Percentiles rank a stretch among this genome's conserved stretches.
These are phyloP conservation scores for Lactarius hatsudake DNA, from an alignment of 768 basidiomycete genomes.

Conservation along the genomic window DNA sequence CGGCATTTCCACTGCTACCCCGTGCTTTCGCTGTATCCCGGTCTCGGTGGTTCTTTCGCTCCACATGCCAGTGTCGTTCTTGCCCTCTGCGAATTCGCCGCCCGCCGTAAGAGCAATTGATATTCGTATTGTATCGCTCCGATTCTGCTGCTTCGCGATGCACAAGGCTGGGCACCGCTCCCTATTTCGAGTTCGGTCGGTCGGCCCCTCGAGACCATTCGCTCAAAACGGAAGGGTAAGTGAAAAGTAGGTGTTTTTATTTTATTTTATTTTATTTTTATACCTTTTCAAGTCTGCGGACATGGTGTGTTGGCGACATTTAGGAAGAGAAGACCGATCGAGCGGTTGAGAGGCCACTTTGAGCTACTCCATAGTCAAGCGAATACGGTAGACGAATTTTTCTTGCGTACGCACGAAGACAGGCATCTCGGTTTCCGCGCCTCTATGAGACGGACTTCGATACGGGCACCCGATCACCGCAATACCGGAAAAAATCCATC, in stretches of 20 bases:
- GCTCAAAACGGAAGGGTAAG: not conserved
- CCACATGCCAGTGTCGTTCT: not conserved
- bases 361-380: not conserved
- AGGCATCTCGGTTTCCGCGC: not conserved
- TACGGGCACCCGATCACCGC: not conserved
- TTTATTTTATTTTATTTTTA: too few relatives aligned
- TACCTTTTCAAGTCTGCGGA: not conserved
- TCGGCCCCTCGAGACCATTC: not conserved
- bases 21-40: not conserved
- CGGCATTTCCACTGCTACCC: not conserved
- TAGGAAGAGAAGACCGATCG: not conserved
- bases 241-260: not conserved
- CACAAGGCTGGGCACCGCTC: not conserved
- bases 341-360: not conserved
- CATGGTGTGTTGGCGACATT: not conserved
- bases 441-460: not conserved
- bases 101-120: not conserved
- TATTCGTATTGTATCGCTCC: not conserved
- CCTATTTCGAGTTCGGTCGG: not conserved
- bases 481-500: not conserved
- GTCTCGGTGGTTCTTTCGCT: not conserved
- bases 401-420: not conserved
- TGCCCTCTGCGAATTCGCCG: not conserved
- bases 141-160: not conserved
- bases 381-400: not conserved